A percentile compares a stretch with the other conserved stretches of the same genome.
phyloP scores from a whole-genome alignment of 768 basidiomycete genomes.

The Cyclocybe cylindracea region DNA sequence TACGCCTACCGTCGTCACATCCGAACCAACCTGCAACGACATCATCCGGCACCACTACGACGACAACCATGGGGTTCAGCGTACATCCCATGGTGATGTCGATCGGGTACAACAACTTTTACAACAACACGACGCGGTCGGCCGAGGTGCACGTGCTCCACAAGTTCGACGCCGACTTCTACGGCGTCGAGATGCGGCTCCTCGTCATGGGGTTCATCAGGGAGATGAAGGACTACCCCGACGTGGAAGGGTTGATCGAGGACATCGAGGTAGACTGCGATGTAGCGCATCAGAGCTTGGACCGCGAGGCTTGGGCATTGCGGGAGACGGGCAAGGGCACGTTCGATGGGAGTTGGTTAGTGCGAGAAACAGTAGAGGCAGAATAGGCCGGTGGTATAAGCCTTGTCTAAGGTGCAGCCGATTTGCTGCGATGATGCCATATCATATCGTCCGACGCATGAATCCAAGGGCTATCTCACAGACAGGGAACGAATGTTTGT shows the following conservation, averaged over 20 bases:
- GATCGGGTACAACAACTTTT: slow-evolving; percentile 26
- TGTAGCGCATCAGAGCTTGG: slow-evolving; percentile 27
- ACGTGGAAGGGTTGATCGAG: slow-evolving; percentile 22
- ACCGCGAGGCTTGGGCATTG: slow-evolving; percentile 26
- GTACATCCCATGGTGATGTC: slow-evolving; percentile 32
- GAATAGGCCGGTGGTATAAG: too few relatives aligned
- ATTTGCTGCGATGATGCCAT: too few relatives aligned
- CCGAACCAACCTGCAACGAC: background rate
- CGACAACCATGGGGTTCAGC: slow-evolving; percentile 17
- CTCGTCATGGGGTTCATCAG: too few relatives aligned
- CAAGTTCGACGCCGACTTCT: slow-evolving; percentile 27
- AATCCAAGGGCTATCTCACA: too few relatives aligned
- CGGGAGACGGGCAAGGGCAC: slow-evolving; percentile 24
- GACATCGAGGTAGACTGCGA: slow-evolving; percentile 28
- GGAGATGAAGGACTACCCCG: slow-evolving; percentile 4
- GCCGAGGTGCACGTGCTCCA: slow-evolving; percentile 29
- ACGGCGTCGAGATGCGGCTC: slow-evolving; percentile 30
- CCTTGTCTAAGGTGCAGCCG: too few relatives aligned
- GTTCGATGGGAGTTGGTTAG: slow-evolving; percentile 25
- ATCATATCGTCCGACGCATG: too few relatives aligned
- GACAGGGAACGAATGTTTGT: too few relatives aligned
- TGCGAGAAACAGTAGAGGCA: slow-evolving; percentile 16
- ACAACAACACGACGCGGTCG: slow-evolving; percentile 25
- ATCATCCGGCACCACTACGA: too few relatives aligned
- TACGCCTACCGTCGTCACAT: slow-evolving; percentile 18